A percentile compares a stretch with the other conserved stretches of the same genome.
Evolutionary conservation across 176 grass and related monocot species (phyloP).

Genomic region (Thinopyrum elongatum): DNA sequence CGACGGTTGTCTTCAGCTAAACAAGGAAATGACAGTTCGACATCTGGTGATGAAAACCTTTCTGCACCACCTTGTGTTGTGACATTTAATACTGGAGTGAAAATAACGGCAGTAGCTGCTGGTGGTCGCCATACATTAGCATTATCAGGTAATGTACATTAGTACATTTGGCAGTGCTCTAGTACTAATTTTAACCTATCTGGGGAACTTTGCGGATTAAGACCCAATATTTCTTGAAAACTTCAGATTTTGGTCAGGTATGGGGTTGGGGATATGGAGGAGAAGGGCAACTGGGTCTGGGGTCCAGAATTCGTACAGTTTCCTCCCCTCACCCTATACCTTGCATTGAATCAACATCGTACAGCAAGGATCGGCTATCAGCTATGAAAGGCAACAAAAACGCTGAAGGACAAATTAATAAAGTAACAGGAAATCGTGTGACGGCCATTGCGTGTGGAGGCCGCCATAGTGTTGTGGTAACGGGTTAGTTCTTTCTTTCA

Average conservation of each 20-base stretch:
- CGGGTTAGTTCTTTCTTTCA: constrained; percentile 54
- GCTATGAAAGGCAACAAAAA: constrained; percentile 58
- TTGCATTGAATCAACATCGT: constrained; percentile 75
- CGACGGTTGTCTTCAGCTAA: constrained; percentile 82
- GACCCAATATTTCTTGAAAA: constrained; percentile 32
- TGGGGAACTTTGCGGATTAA: constrained; percentile 30
- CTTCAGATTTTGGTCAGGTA: constrained; percentile 94
- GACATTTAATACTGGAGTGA: constrained; percentile 79
- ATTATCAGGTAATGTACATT: constrained; percentile 79
- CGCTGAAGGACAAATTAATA: constrained; percentile 56
- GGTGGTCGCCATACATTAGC: constrained; percentile 98
- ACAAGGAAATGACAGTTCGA: constrained; percentile 75
- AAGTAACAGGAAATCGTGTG: constrained; percentile 68
- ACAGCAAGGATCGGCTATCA: constrained; percentile 58
- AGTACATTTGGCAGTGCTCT: constrained; percentile 2
- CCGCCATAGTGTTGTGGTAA: constrained; percentile 93
- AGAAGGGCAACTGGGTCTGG: constrained; percentile 96
- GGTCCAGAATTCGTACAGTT: constrained; percentile 84
- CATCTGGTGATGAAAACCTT: constrained; percentile 84
- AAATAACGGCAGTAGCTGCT: constrained; percentile 74
- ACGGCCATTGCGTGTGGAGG: constrained; percentile 96
- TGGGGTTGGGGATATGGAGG: constrained; percentile 99
- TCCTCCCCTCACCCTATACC: constrained; percentile 90
- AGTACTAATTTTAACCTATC: not conserved
- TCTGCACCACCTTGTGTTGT: constrained; percentile 89